Conservation (phyloP, 192 early-diverging fungal genomes). For the Phycomyces nitens region DNA sequence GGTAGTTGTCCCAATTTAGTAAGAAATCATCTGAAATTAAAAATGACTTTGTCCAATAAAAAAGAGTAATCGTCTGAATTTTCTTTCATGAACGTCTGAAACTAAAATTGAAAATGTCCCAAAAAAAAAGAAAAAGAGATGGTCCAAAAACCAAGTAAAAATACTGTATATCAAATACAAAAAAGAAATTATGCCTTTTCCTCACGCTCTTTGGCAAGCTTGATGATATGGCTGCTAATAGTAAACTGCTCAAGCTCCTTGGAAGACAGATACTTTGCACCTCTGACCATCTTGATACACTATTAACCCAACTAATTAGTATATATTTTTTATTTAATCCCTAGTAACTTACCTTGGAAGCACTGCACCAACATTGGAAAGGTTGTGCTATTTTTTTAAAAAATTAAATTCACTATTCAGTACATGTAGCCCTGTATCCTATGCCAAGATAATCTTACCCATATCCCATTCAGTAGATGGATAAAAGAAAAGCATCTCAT, state of each 20-base stretch:
- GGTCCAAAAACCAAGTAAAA: too few relatives aligned
- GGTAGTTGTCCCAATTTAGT: too few relatives aligned
- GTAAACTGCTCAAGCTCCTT: conserved; percentile 40
- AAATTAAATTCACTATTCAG: not conserved
- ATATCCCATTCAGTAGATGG: conserved; percentile 65
- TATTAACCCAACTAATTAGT: not conserved
- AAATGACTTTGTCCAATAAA: too few relatives aligned
- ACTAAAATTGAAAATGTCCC: too few relatives aligned
- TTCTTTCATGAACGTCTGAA: too few relatives aligned
- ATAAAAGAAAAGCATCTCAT: conserved; percentile 57
- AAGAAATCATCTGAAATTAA: too few relatives aligned
- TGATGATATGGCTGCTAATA: conserved; percentile 45
- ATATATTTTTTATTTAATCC: not conserved
- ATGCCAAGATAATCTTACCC: conserved; percentile 25
- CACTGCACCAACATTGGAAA: conserved; percentile 56
- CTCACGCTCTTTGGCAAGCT: conserved; percentile 16
- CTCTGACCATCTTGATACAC: conserved; percentile 51
- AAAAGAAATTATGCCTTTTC: too few relatives aligned
- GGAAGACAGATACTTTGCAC: conserved; percentile 43
- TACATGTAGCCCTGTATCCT: not conserved
- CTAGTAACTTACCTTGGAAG: conserved; percentile 24
- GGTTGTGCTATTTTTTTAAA: conserved; percentile 39
- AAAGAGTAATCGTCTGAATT: too few relatives aligned
- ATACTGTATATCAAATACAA: too few relatives aligned
- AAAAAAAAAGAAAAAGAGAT: too few relatives aligned